Base-by-base conservation (phyloP, 306 rosid species). In the Betula pendula region DNA sequence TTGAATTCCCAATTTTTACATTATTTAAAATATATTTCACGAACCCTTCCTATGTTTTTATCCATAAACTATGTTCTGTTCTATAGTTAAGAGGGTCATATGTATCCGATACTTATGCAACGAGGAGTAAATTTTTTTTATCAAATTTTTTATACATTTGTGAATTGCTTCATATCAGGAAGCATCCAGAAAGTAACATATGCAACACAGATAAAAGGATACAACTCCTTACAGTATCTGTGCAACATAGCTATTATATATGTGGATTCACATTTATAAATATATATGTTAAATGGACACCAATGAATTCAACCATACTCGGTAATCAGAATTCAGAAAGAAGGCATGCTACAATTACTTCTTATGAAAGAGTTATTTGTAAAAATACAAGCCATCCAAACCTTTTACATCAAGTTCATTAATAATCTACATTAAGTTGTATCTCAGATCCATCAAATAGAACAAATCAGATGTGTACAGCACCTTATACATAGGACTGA, bases 381-480 rank as follows among this genome's bases (percentile, higher is more conserved):
- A 31, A 60, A 31, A 12, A 22, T 31, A 31, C 44, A 65, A 65
- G 19, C 27, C 48, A 19, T 65, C 38, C 12, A 44, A 65, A 8
- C 29, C 70, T 33, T 38, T 24, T 38, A 42, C 19, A 65, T 38
- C 5, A n/a, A 17, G 24, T 65, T 38, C 45, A 65, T 35, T 65
- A 42, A 38, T 65, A 65, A 62, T 65, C 70, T 40, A 65, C 6
- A 11, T 12, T 65, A 65, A 35, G 24, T 65, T 65, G 70, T 59
- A 35, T 65, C 48, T 19, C 25, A 65, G 27, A 65, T 65, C 70
- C 27, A 35, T 19, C 45, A 17, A 33, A 65, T 65, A 65, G 48
- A 65, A 65, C 47, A 65, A 65, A 65, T 65, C 70, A 65, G 48
- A 65, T n/a, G 16, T 65, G 38, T 65, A 65, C 70, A 65, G 70